Conservation (phyloP, 768 basidiomycete species). For the Rhizopogon sp. region DNA sequence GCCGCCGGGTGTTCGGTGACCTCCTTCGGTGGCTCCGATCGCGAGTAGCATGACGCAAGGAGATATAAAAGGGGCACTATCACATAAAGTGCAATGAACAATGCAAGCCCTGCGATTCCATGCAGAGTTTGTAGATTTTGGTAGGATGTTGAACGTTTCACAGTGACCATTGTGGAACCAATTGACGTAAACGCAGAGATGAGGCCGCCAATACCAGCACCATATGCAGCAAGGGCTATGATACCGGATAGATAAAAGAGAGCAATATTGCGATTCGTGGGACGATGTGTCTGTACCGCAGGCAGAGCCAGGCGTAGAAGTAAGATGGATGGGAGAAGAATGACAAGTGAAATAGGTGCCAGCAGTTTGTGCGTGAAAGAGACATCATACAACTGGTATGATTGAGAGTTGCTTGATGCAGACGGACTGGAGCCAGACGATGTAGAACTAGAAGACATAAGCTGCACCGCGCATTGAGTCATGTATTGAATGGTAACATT, state of each 20-base stretch:
- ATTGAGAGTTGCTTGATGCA: slow-evolving; percentile 14
- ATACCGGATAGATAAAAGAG: slow-evolving; percentile 34
- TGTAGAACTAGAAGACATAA: slow-evolving; percentile 19
- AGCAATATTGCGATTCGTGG: slow-evolving; percentile 16
- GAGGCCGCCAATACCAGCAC: slow-evolving; percentile 58
- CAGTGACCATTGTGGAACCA: slow-evolving; percentile 18
- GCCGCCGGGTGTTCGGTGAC: slow-evolving; percentile 18
- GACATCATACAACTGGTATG: slow-evolving; percentile 32
- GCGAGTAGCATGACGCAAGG: slow-evolving; percentile 17
- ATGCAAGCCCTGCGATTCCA: slow-evolving; percentile 57
- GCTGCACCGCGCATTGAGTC: slow-evolving; percentile 49
- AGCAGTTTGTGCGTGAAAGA: slow-evolving; percentile 43
- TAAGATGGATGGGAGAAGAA: slow-evolving; percentile 38
- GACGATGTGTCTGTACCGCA: slow-evolving; percentile 20
- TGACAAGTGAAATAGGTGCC: slow-evolving; percentile 43
- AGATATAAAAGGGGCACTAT: slow-evolving; percentile 40
- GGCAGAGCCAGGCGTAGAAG: slow-evolving; percentile 38
- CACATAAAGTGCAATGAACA: slow-evolving; percentile 59
- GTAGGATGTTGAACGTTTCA: slow-evolving; percentile 29
- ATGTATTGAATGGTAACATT: slow-evolving; percentile 63
- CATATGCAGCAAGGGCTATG: slow-evolving; percentile 46
- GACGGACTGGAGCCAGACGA: slow-evolving; percentile 14
- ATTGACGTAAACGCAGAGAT: slow-evolving; percentile 59
- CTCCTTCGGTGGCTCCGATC: slow-evolving; percentile 13
- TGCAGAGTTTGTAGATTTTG: slow-evolving; percentile 52